These are phyloP conservation scores for Boletus fagicola DNA, from an alignment of 768 basidiomycete genomes.

Conservation along the genomic window DNA sequence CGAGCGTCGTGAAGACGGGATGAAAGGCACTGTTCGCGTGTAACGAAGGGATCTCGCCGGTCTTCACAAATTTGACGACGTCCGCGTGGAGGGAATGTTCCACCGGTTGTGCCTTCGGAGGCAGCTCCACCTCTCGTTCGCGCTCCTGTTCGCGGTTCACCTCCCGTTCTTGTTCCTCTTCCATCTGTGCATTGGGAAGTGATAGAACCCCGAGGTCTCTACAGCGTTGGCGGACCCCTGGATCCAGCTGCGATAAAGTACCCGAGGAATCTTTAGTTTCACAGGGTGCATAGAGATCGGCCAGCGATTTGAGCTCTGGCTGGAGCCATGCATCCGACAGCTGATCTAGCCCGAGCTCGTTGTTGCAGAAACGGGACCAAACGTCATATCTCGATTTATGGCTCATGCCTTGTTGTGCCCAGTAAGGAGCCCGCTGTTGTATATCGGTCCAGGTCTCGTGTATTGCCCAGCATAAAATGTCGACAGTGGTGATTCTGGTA, in stretches of 20 bases:
- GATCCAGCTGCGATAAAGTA: neutral
- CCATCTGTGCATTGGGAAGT: constrained; percentile 20
- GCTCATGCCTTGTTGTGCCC: constrained; percentile 26
- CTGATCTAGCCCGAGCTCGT: neutral
- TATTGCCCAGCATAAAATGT: constrained; percentile 46
- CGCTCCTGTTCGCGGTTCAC: constrained; percentile 15
- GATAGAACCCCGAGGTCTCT: constrained; percentile 10
- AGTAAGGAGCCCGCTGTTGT: neutral
- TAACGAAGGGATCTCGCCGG: too few relatives aligned
- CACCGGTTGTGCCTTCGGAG: too few relatives aligned
- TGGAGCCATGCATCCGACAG: constrained; percentile 35
- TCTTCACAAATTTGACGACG: too few relatives aligned
- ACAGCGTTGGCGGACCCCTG: constrained; percentile 7
- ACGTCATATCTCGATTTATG: constrained; percentile 7
- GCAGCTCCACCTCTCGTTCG: too few relatives aligned
- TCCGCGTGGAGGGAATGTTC: too few relatives aligned
- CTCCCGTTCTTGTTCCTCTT: constrained; percentile 48
- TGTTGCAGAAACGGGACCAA: constrained; percentile 10
- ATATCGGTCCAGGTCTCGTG: constrained; percentile 36
- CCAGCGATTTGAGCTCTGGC: constrained; percentile 35
- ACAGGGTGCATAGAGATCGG: constrained; percentile 31
- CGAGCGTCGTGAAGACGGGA: too few relatives aligned
- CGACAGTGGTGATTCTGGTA: constrained; percentile 4
- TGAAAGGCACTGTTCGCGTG: too few relatives aligned
- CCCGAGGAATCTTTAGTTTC: neutral